Evolutionary conservation across 352 stramenopile genomes (phyloP), one percentile per base, ranked within the genome.

Genomic region (Globisporangium echinulatum): DNA sequence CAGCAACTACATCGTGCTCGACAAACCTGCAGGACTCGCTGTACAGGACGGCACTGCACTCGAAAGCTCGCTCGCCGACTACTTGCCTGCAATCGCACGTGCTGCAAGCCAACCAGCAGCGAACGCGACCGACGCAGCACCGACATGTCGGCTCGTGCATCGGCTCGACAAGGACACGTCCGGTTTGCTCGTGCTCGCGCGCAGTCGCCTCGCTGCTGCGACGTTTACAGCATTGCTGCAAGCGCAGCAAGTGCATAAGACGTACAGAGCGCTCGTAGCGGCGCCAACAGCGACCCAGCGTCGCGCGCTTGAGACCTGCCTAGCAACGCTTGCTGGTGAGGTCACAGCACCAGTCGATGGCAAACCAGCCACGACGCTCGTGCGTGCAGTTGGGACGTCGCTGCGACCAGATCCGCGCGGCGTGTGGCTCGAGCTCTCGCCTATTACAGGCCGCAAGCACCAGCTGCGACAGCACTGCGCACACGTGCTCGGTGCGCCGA

Each of bases 81-180:
- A 81, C 52, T 62, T 90, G 14, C 65, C 77, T 44, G 65, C 61
- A 2, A 58, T 90, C 17, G 72, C 71, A 14, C 59, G 56, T 8
- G 48, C 25, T 17, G 4, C 33, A 9, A 33, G 7, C 4, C 14
- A 1, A 43, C 17, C 49, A 57, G 7, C 42, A 59, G 4, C 53
- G 43, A 13, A 52, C 2, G 61, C 77, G 17, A 47, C 74, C 25
- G 25, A 33, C 25, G 2, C 25, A 33, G 25, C 25, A 33, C 25
- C 25, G 25, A 33, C 25, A 38, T 62, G 77, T 6, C 70, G 68
- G 19, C 49, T 88, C 36, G 82, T 91, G 33, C 82, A 91, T 70
- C 79, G 82, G 14, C 68, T 91, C 48, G 82, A 91, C 54, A 88
- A 83, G 40, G 72, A 85, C 33, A 91, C 79, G 14, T 91, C 82